Conservation (phyloP, 139 green algal species). For the Asterochloris erici region DNA sequence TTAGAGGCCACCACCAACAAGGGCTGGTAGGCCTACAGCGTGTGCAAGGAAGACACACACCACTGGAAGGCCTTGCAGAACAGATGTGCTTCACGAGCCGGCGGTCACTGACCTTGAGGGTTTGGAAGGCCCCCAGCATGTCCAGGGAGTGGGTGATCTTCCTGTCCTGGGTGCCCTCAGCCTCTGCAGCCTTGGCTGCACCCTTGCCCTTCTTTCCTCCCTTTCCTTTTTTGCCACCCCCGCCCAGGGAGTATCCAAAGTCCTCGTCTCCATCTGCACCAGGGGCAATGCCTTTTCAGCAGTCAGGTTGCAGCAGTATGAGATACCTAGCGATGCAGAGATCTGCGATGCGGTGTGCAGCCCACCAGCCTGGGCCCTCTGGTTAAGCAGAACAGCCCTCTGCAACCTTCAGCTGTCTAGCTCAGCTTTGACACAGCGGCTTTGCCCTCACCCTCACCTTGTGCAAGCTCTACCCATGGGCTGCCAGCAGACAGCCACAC, state of each 20-base stretch:
- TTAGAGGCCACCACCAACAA: too few species aligned
- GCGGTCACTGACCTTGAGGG: constrained; percentile 13
- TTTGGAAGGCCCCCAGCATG: constrained; percentile 21
- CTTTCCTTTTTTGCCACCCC: constrained; percentile 22
- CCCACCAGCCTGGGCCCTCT: too few species aligned
- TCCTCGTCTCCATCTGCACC: constrained; percentile 10
- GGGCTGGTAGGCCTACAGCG: too few species aligned
- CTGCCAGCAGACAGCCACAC: too few species aligned
- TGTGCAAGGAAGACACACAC: neutral
- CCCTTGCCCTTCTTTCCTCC: constrained; percentile 18
- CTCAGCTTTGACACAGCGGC: too few species aligned
- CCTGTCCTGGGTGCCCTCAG: neutral
- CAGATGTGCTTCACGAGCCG: neutral
- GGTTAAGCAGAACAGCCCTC: too few species aligned
- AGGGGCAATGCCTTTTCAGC: neutral
- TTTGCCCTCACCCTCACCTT: too few species aligned
- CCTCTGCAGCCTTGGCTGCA: neutral
- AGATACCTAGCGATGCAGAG: too few species aligned
- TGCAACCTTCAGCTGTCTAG: too few species aligned
- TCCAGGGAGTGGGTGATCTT: constrained; percentile 25
- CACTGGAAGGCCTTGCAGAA: neutral
- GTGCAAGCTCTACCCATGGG: too few species aligned
- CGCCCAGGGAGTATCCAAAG: constrained; percentile 5
- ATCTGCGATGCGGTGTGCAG: too few species aligned
- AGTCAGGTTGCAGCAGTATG: too few species aligned